Base-by-base conservation (phyloP, 352 stramenopile species). In the Pythium dissimile region DNA sequence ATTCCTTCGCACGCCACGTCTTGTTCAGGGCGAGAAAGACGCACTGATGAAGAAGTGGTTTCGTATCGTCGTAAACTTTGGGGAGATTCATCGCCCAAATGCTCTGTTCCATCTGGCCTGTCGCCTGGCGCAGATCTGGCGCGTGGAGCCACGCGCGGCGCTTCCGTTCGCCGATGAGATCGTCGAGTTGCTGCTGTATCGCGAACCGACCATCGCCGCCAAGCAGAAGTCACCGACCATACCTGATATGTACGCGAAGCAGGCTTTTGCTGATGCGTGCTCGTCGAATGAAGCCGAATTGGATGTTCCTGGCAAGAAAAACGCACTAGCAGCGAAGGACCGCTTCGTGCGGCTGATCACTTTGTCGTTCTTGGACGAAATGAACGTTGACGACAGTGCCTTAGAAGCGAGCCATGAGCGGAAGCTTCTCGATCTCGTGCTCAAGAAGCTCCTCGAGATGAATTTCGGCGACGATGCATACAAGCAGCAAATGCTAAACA, bases 401-500 rank as follows among this genome's bases (percentile, higher is more conserved):
- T 1, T 28, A 2, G 31, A 42, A 5, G 4, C 35, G 10, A 51
- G 28, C 16, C 30, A 28, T 15, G 55, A 63, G 16, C 45, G 46
- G 7, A n/a, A 45, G 46, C 46, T 63, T 24, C 32, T 64, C 1
- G 57, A 64, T 26, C 38, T 26, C 5, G 58, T 66, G 34, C 38
- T 63, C 18, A 18, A 13, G 34, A 55, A 63, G 28, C 37, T 63
- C 2, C 46, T 94, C 10, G 48, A 61, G 39, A 69, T 83, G n/a
- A 84, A 89, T 23, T 62, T 77, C 38, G 75, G 62, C 5, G 71
- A 74, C 3, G 84, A 92, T 20, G 84, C 70, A 70, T 60, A 77
- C n/a, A 88, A 84, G 68, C 81, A 86, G 54, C 80, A 92, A 53
- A 94, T 94, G 84, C 63, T 92, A 32, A 87, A 92, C 67, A 92